Conservation (phyloP, 2,329 filamentous ascomycete genomes). For the Tolypocladium nubicola region DNA sequence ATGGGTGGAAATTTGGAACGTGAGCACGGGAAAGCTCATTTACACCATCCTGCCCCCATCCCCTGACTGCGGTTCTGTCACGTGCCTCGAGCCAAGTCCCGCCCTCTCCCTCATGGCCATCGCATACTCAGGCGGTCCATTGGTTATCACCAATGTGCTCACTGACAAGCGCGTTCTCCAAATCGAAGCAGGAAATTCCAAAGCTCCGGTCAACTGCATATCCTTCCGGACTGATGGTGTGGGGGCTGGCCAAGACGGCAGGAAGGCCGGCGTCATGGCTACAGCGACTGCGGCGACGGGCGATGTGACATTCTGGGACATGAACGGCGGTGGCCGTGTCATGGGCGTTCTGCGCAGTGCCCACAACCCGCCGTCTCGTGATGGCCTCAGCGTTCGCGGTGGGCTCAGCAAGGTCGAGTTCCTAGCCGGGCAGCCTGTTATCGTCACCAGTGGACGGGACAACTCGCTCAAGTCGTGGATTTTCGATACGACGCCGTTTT, state of each 20-base stretch:
- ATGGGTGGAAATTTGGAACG: conserved; percentile 92
- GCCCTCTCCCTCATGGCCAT: conserved; percentile 80
- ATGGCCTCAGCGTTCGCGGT: conserved; percentile 48
- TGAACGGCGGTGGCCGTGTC: conserved; percentile 79
- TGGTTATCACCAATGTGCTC: conserved; percentile 74
- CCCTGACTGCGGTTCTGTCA: conserved; percentile 67
- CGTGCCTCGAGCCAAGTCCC: conserved; percentile 73
- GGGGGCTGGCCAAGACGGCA: conserved; percentile 80
- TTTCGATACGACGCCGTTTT: conserved; percentile 86
- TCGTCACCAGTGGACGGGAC: conserved; percentile 83
- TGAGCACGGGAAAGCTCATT: conserved; percentile 82
- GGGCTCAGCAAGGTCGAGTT: conserved; percentile 87
- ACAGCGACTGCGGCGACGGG: conserved; percentile 71
- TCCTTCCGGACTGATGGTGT: conserved; percentile 83
- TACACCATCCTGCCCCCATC: conserved; percentile 78
- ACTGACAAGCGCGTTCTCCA: conserved; percentile 63
- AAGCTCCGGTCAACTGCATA: conserved; percentile 65
- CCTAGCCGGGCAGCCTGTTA: conserved; percentile 74
- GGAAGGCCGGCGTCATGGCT: conserved; percentile 84
- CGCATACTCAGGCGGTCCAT: conserved; percentile 68
- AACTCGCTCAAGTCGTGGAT: conserved; percentile 96
- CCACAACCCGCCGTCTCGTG: conserved; percentile 61
- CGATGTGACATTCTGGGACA: conserved; percentile 92
- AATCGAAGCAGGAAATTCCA: conserved; percentile 54
- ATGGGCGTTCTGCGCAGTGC: conserved; percentile 80